Conservation (phyloP, 139 green algal species). For the Coccomyxa sp. region DNA sequence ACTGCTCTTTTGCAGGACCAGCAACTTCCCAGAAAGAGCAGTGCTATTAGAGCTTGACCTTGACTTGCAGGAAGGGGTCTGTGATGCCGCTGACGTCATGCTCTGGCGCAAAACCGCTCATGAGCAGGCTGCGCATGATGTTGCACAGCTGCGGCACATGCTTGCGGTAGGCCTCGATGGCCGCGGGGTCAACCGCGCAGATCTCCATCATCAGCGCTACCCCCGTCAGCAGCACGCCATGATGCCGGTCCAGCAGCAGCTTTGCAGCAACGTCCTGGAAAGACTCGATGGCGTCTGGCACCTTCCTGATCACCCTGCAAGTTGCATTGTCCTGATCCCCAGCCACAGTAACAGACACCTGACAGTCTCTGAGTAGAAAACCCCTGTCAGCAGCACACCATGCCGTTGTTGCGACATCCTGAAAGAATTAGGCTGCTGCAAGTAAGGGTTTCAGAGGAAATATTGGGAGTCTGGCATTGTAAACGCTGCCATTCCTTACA, state of each 20-base stretch:
- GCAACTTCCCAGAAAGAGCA: too few species aligned
- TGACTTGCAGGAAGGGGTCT: slow-evolving; percentile 96
- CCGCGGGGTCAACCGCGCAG: slow-evolving; percentile 33
- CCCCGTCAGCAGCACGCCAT: slow-evolving; percentile 82
- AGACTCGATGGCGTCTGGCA: slow-evolving; percentile 87
- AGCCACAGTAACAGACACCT: too few species aligned
- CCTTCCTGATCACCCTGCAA: slow-evolving; percentile 83
- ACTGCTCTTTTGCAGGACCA: too few species aligned
- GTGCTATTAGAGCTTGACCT: too few species aligned
- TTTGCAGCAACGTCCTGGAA: slow-evolving; percentile 68
- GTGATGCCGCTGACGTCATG: slow-evolving; percentile 91
- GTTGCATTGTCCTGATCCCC: too few species aligned
- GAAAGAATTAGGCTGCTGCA: too few species aligned
- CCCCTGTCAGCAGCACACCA: too few species aligned
- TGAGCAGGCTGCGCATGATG: slow-evolving; percentile 60
- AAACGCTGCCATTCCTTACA: too few species aligned
- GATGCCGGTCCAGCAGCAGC: slow-evolving; percentile 85
- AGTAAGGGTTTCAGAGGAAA: too few species aligned
- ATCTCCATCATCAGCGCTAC: slow-evolving; percentile 84
- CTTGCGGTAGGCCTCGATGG: slow-evolving; percentile 35
- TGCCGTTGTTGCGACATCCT: too few species aligned
- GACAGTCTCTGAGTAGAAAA: too few species aligned
- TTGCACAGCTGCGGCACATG: slow-evolving; percentile 68
- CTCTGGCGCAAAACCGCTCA: slow-evolving; percentile 64
- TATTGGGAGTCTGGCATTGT: too few species aligned